Evolutionary conservation across 805 yeast species (phyloP).

Genomic region (Starmerella riodocensis): DNA sequence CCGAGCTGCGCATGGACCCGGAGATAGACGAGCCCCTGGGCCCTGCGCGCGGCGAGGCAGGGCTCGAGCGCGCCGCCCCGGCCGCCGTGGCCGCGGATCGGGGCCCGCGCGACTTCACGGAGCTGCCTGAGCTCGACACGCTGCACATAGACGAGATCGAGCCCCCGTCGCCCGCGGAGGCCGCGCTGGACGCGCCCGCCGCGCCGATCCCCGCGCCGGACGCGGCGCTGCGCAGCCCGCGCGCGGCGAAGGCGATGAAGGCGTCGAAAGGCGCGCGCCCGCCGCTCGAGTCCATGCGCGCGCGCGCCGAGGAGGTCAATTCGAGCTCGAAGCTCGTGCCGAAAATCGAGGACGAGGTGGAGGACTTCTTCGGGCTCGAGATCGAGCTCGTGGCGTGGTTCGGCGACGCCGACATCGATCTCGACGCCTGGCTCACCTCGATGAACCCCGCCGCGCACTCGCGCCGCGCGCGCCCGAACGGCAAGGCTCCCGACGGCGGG

Average conservation of each 20-base stretch:
- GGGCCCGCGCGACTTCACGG: background rate
- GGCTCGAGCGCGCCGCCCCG: background rate
- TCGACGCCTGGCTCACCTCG: background rate
- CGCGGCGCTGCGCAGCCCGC: background rate
- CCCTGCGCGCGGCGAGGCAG: too few relatives aligned
- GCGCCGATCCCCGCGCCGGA: background rate
- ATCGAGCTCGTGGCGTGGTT: slow-evolving; percentile 19
- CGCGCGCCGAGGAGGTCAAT: slow-evolving; percentile 22
- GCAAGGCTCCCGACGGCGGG: too few relatives aligned
- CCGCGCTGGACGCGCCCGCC: background rate
- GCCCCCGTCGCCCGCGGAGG: slow-evolving; percentile 6
- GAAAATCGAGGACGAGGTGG: slow-evolving; percentile 10
- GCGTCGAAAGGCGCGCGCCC: background rate
- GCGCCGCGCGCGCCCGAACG: background rate
- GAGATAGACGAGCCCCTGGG: background rate
- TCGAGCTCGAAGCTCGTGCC: slow-evolving; percentile 19
- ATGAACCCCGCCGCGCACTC: background rate
- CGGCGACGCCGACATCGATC: background rate
- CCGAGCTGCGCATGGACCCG: background rate
- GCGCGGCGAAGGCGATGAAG: background rate
- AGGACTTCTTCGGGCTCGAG: slow-evolving; percentile 15
- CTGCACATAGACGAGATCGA: slow-evolving; percentile 13
- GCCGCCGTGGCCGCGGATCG: background rate
- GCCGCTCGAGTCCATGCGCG: slow-evolving; percentile 12
- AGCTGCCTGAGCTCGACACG: slow-evolving; percentile 1